A percentile compares a stretch with the other conserved stretches of the same genome.
Conservation (phyloP, 345 rosid species). For the Salix koriyanagi region DNA sequence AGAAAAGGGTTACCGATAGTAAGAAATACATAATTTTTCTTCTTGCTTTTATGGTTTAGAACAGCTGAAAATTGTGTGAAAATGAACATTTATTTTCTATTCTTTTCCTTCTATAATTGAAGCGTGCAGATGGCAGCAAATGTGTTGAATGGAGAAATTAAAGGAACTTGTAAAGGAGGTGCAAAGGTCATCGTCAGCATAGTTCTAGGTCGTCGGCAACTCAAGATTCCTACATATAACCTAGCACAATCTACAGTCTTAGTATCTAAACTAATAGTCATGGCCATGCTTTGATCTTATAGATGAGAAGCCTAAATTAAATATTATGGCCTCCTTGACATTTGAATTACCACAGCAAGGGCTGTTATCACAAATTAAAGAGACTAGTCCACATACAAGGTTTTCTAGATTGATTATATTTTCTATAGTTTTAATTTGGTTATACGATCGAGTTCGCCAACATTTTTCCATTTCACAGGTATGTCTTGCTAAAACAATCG, state of each 20-base stretch:
- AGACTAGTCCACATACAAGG: neutral
- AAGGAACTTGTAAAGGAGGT: slow-evolving; percentile 6
- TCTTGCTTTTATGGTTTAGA: neutral
- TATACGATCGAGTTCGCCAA: neutral
- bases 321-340: neutral
- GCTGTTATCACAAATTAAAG: neutral
- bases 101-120: slow-evolving; percentile 19
- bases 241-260: neutral
- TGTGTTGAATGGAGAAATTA: slow-evolving; percentile 7
- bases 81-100: neutral
- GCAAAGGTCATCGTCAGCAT: neutral
- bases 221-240: neutral
- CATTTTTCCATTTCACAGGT: neutral
- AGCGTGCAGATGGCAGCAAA: slow-evolving; percentile 15
- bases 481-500: neutral
- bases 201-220: neutral
- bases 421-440: neutral
- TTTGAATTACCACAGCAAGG: neutral
- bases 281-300: neutral
- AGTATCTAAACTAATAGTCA: neutral
- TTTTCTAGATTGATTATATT: neutral
- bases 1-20: neutral
- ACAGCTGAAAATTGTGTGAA: neutral
- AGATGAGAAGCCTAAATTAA: neutral
- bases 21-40: neutral